These are phyloP conservation scores for Chytriomyces sp. DNA, from an alignment of 192 early-diverging fungal species.

Conservation along the genomic window DNA sequence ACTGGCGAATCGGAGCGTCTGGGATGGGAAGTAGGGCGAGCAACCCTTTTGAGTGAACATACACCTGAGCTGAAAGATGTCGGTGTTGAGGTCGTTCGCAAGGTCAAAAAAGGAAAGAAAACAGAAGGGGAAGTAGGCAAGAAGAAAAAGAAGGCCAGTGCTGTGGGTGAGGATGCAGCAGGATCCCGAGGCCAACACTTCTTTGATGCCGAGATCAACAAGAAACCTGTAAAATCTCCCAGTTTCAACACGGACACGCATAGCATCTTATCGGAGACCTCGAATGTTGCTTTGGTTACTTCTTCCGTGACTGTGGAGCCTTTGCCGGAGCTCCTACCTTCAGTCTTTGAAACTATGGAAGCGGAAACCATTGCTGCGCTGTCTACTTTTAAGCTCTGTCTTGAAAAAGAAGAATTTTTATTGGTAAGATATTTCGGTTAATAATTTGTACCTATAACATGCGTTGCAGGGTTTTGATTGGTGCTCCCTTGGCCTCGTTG, in stretches of 20 bases:
- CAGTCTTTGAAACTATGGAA: slow-evolving; percentile 6
- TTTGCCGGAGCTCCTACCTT: not conserved
- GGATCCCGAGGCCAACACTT: not conserved
- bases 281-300: slow-evolving; percentile 1
- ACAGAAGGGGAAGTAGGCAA: not conserved
- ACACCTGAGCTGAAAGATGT: not conserved
- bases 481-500: not conserved
- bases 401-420: slow-evolving; percentile 25
- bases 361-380: slow-evolving; percentile 7
- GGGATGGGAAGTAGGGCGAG: slow-evolving; percentile 27
- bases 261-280: slow-evolving; percentile 7
- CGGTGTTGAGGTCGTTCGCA: slow-evolving; percentile 20
- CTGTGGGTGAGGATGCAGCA: not conserved
- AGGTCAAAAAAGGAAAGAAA: slow-evolving; percentile 12
- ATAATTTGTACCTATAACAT: not conserved
- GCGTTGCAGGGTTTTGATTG: slow-evolving; percentile 21
- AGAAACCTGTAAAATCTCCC: not conserved
- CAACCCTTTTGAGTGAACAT: slow-evolving; percentile 19
- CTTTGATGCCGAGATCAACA: not conserved
- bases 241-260: not conserved
- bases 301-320: not conserved
- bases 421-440: not conserved
- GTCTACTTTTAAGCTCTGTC: slow-evolving; percentile 9
- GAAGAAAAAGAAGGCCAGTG: slow-evolving; percentile 24
- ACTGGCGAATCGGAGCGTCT: not conserved